Evolutionary conservation across 2,329 filamentous ascomycete genomes (phyloP).

Genomic region (Xylariomycetidae sp.): DNA sequence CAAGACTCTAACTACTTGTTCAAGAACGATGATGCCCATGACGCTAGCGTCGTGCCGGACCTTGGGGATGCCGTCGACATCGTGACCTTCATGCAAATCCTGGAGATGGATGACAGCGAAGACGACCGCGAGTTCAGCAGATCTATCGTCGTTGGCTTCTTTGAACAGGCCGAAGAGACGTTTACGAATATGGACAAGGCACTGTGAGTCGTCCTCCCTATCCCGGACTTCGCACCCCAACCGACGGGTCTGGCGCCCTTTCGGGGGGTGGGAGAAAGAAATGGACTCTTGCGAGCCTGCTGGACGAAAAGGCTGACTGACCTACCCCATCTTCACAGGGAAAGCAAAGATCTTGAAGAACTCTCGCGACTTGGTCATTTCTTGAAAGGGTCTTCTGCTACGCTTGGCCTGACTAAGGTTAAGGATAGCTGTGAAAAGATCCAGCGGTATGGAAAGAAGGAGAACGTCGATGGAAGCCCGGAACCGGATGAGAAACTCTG

Average conservation of each 20-base stretch:
- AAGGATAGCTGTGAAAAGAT: constrained; percentile 95
- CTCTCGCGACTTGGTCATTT: constrained; percentile 89
- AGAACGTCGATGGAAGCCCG: constrained; percentile 69
- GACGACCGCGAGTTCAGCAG: constrained; percentile 81
- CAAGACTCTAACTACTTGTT: too few relatives aligned
- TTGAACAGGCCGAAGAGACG: constrained; percentile 82
- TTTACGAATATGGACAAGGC: constrained; percentile 79
- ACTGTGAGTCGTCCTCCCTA: constrained; percentile 78
- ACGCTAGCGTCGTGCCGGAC: constrained; percentile 48
- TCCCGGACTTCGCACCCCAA: too few relatives aligned
- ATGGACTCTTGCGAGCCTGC: too few relatives aligned
- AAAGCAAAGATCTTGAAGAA: constrained; percentile 62
- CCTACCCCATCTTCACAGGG: constrained; percentile 41
- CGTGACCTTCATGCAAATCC: constrained; percentile 84
- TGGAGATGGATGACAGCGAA: constrained; percentile 96
- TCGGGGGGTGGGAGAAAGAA: too few relatives aligned
- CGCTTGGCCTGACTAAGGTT: constrained; percentile 84
- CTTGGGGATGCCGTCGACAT: constrained; percentile 75
- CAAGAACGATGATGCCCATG: constrained; percentile 45
- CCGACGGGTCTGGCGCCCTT: too few relatives aligned
- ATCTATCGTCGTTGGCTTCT: constrained; percentile 87
- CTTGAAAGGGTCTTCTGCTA: constrained; percentile 94
- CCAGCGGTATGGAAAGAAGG: constrained; percentile 81
- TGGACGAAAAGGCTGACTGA: constrained; percentile 16
- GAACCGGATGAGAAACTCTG: constrained; percentile 65